phyloP scores from a whole-genome alignment of 2,329 filamentous ascomycete species.

The Paecilomyces dactylethromorphus region DNA sequence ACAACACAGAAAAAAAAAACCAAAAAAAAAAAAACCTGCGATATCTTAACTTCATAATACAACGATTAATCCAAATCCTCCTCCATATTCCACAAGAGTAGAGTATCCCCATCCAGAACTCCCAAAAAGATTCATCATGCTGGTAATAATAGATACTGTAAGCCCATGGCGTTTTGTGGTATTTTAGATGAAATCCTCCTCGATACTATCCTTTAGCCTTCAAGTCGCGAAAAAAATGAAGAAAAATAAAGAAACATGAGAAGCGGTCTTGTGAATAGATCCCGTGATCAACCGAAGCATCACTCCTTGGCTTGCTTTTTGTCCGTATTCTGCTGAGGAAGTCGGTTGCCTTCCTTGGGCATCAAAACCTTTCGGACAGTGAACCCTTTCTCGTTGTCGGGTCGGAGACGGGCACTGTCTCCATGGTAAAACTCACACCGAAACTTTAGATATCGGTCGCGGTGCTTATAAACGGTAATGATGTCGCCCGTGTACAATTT shows the following conservation, averaged over 20 bases:
- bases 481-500: slow-evolving; percentile 70
- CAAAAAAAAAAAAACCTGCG: neutral
- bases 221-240: neutral
- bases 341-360: slow-evolving; percentile 17
- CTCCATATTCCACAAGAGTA: neutral
- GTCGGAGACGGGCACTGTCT: slow-evolving; percentile 36
- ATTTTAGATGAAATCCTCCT: neutral
- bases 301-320: slow-evolving; percentile 4
- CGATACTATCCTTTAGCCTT: neutral
- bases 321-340: slow-evolving; percentile 12
- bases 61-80: neutral
- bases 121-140: neutral
- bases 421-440: slow-evolving; percentile 42
- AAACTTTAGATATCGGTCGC: slow-evolving; percentile 34
- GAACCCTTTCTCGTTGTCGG: slow-evolving; percentile 35
- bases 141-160: neutral
- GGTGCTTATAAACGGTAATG: slow-evolving; percentile 61
- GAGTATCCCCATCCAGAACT: neutral
- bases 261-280: neutral
- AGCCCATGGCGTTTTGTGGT: neutral
- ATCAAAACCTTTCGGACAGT: slow-evolving; percentile 31
- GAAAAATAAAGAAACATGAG: neutral
- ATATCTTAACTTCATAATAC: neutral
- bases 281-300: neutral
- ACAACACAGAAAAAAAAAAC: neutral